Evolutionary conservation across 148 eudicot genomes (phyloP).

Genomic region (Rhododendron ferrugineum): DNA sequence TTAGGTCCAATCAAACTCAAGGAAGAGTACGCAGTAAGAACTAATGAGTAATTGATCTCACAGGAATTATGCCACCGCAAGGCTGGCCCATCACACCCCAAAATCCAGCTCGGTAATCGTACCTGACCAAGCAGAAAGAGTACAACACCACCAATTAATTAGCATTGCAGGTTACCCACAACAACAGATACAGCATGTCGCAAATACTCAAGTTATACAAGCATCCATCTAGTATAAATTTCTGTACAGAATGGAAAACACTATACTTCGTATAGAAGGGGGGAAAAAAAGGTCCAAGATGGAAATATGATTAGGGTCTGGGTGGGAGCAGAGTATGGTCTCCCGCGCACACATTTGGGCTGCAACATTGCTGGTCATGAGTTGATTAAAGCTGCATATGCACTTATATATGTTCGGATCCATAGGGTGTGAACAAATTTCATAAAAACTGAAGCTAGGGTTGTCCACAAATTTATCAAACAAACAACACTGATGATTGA

Average conservation of each 20-base stretch:
- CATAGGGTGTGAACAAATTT: background rate
- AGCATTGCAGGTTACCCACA: background rate
- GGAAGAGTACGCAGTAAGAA: background rate
- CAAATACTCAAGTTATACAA: background rate
- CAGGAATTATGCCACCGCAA: constrained; percentile 34
- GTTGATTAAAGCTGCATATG: background rate
- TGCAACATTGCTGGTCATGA: background rate
- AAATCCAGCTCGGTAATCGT: constrained; percentile 84
- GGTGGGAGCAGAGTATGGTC: background rate
- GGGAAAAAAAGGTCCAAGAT: background rate
- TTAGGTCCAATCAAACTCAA: background rate
- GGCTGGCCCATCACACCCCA: constrained; percentile 46
- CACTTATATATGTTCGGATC: background rate
- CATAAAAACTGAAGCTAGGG: background rate
- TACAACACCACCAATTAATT: background rate
- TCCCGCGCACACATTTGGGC: background rate
- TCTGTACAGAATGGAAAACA: background rate
- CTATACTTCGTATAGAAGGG: background rate
- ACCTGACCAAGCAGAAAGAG: constrained; percentile 40
- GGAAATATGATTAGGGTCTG: background rate
- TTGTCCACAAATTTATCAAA: background rate
- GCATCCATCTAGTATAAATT: background rate
- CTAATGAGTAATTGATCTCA: constrained; percentile 31
- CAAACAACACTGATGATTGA: background rate
- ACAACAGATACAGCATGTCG: background rate